Conservation (phyloP, 225 moss, liverwort and hornwort species). For the Asterella californica region DNA sequence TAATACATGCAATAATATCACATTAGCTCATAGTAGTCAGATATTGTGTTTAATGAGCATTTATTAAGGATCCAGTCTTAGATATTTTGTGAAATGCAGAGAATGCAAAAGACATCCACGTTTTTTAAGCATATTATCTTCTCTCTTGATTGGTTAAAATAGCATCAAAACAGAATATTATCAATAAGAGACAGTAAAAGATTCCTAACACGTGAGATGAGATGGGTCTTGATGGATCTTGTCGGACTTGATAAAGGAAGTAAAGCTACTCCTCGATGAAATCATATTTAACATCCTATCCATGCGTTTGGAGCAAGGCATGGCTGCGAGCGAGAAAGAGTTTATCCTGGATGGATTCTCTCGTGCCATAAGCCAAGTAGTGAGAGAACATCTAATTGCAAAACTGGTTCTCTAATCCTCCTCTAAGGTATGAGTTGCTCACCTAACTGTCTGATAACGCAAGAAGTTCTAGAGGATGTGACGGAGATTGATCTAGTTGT, state of each 20-base stretch:
- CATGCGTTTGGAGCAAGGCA: constrained; percentile 68
- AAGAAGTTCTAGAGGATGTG: constrained; percentile 73
- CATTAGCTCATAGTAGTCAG: too few relatives aligned
- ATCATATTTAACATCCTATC: constrained; percentile 71
- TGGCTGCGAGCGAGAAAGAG: constrained; percentile 59
- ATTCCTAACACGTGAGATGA: too few relatives aligned
- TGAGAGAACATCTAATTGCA: constrained; percentile 23
- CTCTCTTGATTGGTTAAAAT: too few relatives aligned
- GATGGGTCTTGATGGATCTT: too few relatives aligned
- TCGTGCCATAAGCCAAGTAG: constrained; percentile 84
- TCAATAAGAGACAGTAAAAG: too few relatives aligned
- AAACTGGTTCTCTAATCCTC: neutral
- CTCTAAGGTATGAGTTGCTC: neutral
- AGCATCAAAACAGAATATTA: too few relatives aligned
- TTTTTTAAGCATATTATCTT: too few relatives aligned
- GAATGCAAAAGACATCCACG: too few relatives aligned
- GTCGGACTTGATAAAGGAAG: constrained; percentile 59
- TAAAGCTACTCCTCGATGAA: constrained; percentile 80
- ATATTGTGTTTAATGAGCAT: too few relatives aligned
- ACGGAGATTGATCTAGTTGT: constrained; percentile 84
- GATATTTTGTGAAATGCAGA: too few relatives aligned
- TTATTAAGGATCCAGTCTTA: too few relatives aligned
- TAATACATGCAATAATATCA: too few relatives aligned
- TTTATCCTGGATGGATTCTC: constrained; percentile 96
- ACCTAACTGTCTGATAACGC: neutral